These are phyloP conservation scores for Fusarium avenaceum DNA, from an alignment of 2,329 filamentous ascomycete genomes.

Conservation along the genomic window DNA sequence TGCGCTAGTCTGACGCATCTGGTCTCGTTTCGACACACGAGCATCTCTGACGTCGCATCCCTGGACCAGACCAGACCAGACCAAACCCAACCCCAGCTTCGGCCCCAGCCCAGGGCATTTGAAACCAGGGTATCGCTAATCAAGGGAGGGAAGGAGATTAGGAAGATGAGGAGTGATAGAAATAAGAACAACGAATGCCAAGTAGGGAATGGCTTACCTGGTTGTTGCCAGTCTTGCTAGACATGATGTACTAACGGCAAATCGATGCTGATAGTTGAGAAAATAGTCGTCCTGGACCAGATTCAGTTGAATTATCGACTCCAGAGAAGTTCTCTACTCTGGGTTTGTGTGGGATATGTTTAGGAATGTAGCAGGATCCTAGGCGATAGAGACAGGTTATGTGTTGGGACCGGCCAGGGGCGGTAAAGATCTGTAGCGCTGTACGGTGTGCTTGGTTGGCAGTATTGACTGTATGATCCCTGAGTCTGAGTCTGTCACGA, in stretches of 20 bases:
- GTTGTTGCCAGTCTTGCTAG: not conserved
- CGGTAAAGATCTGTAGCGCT: conserved; percentile 45
- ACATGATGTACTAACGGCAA: not conserved
- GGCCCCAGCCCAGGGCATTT: not conserved
- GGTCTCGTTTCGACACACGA: conserved; percentile 57
- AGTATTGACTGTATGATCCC: not conserved
- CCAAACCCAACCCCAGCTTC: not conserved
- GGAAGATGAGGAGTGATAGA: not conserved
- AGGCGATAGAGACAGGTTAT: conserved; percentile 37
- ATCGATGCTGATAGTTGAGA: no score
- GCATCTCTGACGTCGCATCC: conserved; percentile 54
- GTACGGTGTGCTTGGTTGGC: conserved; percentile 31
- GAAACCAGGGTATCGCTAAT: not conserved
- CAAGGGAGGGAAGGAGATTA: not conserved
- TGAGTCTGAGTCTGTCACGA: conserved; percentile 25
- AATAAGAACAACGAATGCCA: not conserved
- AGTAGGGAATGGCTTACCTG: not conserved
- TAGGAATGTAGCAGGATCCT: conserved; percentile 47
- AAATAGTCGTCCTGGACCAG: no score
- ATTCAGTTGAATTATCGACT: not conserved
- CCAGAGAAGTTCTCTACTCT: conserved; percentile 15
- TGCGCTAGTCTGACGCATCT: conserved; percentile 53
- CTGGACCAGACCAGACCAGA: conserved; percentile 22
- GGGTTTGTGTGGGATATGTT: conserved; percentile 46
- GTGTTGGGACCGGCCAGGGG: conserved; percentile 29